Conservation (phyloP, 306 rosid species). For the Cyamopsis tetragonoloba region DNA sequence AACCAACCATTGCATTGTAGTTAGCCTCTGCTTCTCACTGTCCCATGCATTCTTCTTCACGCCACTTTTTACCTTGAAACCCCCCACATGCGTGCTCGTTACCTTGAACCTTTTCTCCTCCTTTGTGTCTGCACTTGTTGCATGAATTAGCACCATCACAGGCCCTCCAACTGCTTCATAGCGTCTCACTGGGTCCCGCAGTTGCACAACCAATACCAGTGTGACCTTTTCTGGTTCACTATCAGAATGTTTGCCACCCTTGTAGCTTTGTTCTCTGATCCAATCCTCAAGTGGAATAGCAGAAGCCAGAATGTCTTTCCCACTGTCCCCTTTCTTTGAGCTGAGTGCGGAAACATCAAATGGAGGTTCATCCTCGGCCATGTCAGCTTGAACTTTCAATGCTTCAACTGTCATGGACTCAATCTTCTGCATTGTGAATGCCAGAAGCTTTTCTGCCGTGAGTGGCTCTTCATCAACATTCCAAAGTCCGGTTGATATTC, state of each 20-base stretch:
- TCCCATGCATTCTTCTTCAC: constrained; percentile 65
- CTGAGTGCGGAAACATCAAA: constrained; percentile 68
- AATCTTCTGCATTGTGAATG: constrained; percentile 67
- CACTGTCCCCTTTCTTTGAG: constrained; percentile 31
- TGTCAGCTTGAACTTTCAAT: constrained; percentile 73
- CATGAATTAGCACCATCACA: constrained; percentile 54
- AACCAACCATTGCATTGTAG: constrained; percentile 94
- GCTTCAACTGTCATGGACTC: constrained; percentile 81
- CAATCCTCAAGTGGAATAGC: constrained; percentile 67
- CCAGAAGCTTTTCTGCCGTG: constrained; percentile 57
- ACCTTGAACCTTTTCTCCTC: constrained; percentile 60
- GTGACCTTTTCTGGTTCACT: constrained; percentile 35
- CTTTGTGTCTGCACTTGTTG: constrained; percentile 26
- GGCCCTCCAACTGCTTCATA: constrained; percentile 91
- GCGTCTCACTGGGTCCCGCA: constrained; percentile 75
- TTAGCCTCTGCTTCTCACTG: constrained; percentile 64
- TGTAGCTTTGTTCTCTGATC: constrained; percentile 41
- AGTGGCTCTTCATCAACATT: constrained; percentile 60
- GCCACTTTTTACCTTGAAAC: constrained; percentile 55
- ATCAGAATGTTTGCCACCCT: constrained; percentile 18
- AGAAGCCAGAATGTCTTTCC: constrained; percentile 49
- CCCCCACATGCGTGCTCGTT: constrained; percentile 71
- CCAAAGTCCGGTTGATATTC: constrained; percentile 85
- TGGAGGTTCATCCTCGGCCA: constrained; percentile 89
- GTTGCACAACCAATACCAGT: constrained; percentile 54